Percentiles rank a stretch among this genome's conserved stretches.
These are phyloP conservation scores for Phlebopus sp. DNA, from an alignment of 1,284 basidiomycete genomes.

Conservation along the genomic window DNA sequence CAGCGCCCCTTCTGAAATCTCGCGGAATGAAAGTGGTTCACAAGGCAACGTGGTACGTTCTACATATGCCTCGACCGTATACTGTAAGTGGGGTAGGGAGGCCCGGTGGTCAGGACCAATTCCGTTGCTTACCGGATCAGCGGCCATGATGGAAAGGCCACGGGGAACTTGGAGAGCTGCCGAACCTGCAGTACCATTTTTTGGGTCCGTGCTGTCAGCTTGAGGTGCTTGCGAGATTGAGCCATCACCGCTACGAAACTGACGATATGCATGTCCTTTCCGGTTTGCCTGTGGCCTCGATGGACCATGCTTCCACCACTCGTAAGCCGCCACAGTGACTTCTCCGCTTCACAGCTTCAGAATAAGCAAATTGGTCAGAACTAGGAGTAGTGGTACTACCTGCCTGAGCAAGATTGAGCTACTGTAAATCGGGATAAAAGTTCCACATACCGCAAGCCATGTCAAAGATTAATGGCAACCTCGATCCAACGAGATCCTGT, in stretches of 20 bases:
- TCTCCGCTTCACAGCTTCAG: slow-evolving; percentile 21
- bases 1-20: slow-evolving; percentile 48
- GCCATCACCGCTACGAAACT: background rate
- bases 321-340: slow-evolving; percentile 23
- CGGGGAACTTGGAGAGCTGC: slow-evolving; percentile 10
- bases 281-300: slow-evolving; percentile 9
- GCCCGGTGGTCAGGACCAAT: background rate
- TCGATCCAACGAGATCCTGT: slow-evolving; percentile 8
- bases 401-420: slow-evolving; percentile 16
- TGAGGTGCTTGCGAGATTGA: background rate
- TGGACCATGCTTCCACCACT: slow-evolving; percentile 28
- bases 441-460: slow-evolving; percentile 28
- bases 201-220: background rate
- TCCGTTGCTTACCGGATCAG: slow-evolving; percentile 22
- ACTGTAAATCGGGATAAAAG: background rate
- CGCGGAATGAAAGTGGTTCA: slow-evolving; percentile 49
- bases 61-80: slow-evolving; percentile 48
- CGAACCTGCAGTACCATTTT: background rate
- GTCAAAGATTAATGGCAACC: slow-evolving; percentile 27
- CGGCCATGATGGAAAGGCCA: slow-evolving; percentile 18
- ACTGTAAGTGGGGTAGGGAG: slow-evolving; percentile 33
- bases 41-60: slow-evolving; percentile 47
- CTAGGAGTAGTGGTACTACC: slow-evolving; percentile 13
- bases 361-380: slow-evolving; percentile 8
- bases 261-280: slow-evolving; percentile 1